Evolutionary conservation across 2,329 filamentous ascomycete species (phyloP).

Genomic region (Knoxdaviesia proteae): DNA sequence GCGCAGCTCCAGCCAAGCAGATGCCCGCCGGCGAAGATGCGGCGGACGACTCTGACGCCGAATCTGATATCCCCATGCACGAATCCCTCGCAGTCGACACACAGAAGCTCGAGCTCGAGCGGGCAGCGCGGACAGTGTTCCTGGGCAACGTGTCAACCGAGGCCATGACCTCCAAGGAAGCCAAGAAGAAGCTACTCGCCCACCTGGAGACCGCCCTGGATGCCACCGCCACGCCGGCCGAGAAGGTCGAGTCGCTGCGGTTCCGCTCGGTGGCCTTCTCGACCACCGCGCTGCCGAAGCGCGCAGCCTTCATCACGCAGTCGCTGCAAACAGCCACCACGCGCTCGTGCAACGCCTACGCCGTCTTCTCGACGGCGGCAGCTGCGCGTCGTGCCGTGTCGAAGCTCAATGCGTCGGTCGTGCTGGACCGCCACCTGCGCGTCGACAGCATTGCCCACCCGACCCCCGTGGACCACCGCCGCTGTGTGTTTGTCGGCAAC

Average conservation of each 20-base stretch:
- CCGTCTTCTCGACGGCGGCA: constrained; percentile 56
- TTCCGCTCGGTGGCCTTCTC: constrained; percentile 87
- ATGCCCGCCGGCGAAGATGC: constrained; percentile 24
- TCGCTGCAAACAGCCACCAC: constrained; percentile 81
- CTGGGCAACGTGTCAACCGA: constrained; percentile 73
- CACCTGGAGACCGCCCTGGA: constrained; percentile 62
- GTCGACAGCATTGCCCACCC: constrained; percentile 87
- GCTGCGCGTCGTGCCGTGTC: constrained; percentile 59
- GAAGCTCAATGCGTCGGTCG: constrained; percentile 61
- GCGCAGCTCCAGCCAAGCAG: constrained; percentile 5
- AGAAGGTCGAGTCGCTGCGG: constrained; percentile 74
- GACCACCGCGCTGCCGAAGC: constrained; percentile 59
- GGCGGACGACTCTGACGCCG: constrained; percentile 19
- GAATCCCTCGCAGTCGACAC: constrained; percentile 32
- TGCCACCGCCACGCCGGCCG: constrained; percentile 26
- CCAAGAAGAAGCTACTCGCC: constrained; percentile 54
- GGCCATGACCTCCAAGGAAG: constrained; percentile 63
- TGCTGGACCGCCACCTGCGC: constrained; percentile 73
- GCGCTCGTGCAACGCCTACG: constrained; percentile 85
- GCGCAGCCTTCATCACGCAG: constrained; percentile 83
- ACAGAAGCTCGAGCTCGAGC: constrained; percentile 49
- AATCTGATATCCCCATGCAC: constrained; percentile 27
- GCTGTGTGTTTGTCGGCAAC: constrained; percentile 93
- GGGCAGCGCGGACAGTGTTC: constrained; percentile 78
- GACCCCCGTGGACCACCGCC: constrained; percentile 57